Evolutionary conservation across 108 stramenopile species (phyloP), one percentile per base, ranked within the genome.

Genomic region (Cyclotella atomus): DNA sequence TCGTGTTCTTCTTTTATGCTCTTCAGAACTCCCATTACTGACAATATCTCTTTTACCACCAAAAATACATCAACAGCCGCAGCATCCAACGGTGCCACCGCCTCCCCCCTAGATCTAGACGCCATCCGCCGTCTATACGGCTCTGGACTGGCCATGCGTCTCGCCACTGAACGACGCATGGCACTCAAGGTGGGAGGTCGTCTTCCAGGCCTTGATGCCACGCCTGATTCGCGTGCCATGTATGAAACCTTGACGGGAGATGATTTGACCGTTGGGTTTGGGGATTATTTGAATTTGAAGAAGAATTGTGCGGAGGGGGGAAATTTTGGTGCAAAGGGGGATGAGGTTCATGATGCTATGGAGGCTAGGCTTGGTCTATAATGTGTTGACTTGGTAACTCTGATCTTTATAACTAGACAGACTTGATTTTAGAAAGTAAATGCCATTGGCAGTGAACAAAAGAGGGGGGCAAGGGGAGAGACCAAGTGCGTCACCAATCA

Each of bases 81-180:
- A 17, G 68, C 55, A 14, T 47, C 64, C 49, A 83, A 21, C 41
- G 76, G 65, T 24, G 59, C 77, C 50, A 65, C 71, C 21, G 77
- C 67, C 23, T 82, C 80, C 16, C 76, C 75, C 24, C 73, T 84
- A n/a, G 83, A 84, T 46, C 77, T 85, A 20, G 84, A 84, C 46
- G 76, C 82, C 54, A 88, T 92, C 65, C 90, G 94, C 36, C 88
- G 87, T 20, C 77, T 95, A 32, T 92, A 95, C 73, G 94, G 94
- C 30, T 87, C 87, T 36, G 94, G 88, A 19, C 84, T 95, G 25
- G 94, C 94, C 54, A 95, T 95, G 94, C 77, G 82, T 24, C 77
- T 95, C 25, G 88, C 94, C 36, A 92, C 94, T 9, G 94, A 95
- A 62, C 85, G 91, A 21, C 83, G 82, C 47, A 69, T 87, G 75